Evolutionary conservation across 306 rosid species (phyloP).

Genomic region (Coriaria nepalensis): DNA sequence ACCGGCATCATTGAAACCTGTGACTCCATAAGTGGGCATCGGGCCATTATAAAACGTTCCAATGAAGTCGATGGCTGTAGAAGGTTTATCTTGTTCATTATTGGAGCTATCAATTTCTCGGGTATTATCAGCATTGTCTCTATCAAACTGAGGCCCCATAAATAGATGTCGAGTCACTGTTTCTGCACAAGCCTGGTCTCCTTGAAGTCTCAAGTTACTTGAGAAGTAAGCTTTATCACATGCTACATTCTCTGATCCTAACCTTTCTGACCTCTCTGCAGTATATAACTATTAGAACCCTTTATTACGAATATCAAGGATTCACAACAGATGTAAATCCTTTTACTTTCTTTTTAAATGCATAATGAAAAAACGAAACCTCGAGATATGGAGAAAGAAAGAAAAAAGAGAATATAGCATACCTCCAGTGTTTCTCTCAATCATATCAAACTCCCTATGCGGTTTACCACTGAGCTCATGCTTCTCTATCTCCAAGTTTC

Average conservation of each 20-base stretch:
- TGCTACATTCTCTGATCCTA: conserved; percentile 27
- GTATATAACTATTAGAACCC: too few relatives aligned
- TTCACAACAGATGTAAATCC: conserved; percentile 11
- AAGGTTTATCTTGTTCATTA: conserved; percentile 28
- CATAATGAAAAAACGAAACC: neutral
- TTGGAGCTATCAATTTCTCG: conserved; percentile 18
- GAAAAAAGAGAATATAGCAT: conserved; percentile 10
- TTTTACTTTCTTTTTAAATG: neutral
- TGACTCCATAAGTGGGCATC: conserved; percentile 16
- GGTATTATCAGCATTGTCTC: conserved; percentile 18
- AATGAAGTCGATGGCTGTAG: conserved; percentile 53
- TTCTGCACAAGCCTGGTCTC: conserved; percentile 16
- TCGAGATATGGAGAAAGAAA: neutral
- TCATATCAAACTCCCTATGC: conserved; percentile 21
- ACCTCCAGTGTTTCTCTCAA: conserved; percentile 27
- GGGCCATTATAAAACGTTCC: conserved; percentile 35
- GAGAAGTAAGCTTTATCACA: conserved; percentile 20
- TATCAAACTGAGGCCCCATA: conserved; percentile 18
- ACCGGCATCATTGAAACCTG: conserved; percentile 18
- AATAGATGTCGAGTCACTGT: conserved; percentile 16
- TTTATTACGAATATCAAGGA: too few relatives aligned
- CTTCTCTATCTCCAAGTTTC: conserved; percentile 17
- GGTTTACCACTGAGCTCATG: conserved; percentile 19
- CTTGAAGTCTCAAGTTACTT: conserved; percentile 20
- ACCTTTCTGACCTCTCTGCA: too few relatives aligned